These are phyloP conservation scores for Craterostigma plantagineum DNA, from an alignment of 257 asterid species.

Conservation along the genomic window DNA sequence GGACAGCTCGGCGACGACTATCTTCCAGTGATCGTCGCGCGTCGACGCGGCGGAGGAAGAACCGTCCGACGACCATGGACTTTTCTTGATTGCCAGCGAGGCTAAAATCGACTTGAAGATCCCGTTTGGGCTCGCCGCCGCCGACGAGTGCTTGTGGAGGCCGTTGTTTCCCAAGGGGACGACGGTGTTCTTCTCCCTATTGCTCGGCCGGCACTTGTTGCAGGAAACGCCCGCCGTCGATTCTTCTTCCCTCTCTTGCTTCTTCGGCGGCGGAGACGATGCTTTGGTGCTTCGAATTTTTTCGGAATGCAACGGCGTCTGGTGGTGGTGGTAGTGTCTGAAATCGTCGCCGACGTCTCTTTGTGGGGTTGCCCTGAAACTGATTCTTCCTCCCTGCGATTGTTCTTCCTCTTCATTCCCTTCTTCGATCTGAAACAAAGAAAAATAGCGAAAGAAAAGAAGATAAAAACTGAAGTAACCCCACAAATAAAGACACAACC, in stretches of 20 bases:
- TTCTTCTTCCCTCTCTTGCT: conserved; percentile 17
- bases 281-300: conserved; percentile 12
- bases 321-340: conserved; percentile 17
- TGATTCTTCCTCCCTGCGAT: conserved; percentile 34
- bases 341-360: conserved; percentile 19
- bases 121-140: conserved; percentile 57
- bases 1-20: conserved; percentile 67
- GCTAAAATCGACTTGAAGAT: conserved; percentile 47
- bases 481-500: neutral
- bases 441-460: no score
- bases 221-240: conserved; percentile 36
- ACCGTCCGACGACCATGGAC: conserved; percentile 35
- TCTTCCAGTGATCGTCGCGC: conserved; percentile 67
- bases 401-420: conserved; percentile 79
- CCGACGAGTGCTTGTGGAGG: no score
- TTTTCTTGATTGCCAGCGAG: conserved; percentile 33
- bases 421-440: conserved; percentile 49
- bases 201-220: conserved; percentile 82
- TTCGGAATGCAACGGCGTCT: conserved; percentile 37
- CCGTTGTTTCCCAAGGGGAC: conserved; percentile 41
- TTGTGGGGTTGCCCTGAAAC: conserved; percentile 40
- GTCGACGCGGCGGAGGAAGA: conserved; percentile 15
- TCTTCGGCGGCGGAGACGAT: conserved; percentile 3
- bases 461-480: neutral
- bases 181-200: conserved; percentile 44